Percentiles rank a stretch among this genome's conserved stretches.
Conservation (phyloP, 2,329 filamentous ascomycete species). For the Nannizziopsis barbatae region DNA sequence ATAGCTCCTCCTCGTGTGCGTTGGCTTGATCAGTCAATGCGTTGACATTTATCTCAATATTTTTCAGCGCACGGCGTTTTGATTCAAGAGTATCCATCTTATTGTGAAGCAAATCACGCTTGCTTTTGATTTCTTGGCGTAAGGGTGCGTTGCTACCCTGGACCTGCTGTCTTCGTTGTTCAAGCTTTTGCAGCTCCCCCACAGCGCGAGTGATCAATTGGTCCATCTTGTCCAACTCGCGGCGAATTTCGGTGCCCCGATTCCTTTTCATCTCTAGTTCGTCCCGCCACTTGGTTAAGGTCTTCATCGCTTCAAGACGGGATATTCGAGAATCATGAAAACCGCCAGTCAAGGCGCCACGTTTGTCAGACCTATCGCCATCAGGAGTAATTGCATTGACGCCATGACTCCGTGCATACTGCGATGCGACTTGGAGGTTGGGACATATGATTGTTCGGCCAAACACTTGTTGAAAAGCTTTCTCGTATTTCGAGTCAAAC, state of each 20-base stretch:
- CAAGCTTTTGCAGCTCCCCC: slow-evolving; percentile 69
- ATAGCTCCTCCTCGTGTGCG: slow-evolving; percentile 68
- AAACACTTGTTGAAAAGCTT: slow-evolving; percentile 88
- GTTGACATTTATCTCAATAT: slow-evolving; percentile 63
- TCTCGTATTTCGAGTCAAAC: slow-evolving; percentile 65
- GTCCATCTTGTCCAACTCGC: slow-evolving; percentile 64
- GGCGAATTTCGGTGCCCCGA: slow-evolving; percentile 55
- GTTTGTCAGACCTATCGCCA: slow-evolving; percentile 88
- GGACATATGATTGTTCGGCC: slow-evolving; percentile 91
- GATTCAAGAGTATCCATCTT: slow-evolving; percentile 62
- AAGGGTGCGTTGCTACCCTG: slow-evolving; percentile 75
- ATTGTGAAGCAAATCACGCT: slow-evolving; percentile 62
- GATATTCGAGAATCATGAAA: slow-evolving; percentile 81
- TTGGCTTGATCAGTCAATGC: slow-evolving; percentile 63
- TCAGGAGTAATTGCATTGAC: slow-evolving; percentile 90
- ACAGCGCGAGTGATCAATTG: slow-evolving; percentile 83
- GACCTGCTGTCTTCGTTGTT: slow-evolving; percentile 64
- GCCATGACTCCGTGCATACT: slow-evolving; percentile 84
- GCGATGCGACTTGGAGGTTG: slow-evolving; percentile 71
- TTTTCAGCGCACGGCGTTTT: slow-evolving; percentile 53
- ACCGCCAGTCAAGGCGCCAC: slow-evolving; percentile 88
- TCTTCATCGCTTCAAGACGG: slow-evolving; percentile 70
- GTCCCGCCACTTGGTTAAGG: slow-evolving; percentile 61
- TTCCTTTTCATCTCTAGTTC: slow-evolving; percentile 58
- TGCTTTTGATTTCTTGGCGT: slow-evolving; percentile 62